Evolutionary conservation across 257 asterid species (phyloP).

Genomic region (Rauvolfia tetraphylla): DNA sequence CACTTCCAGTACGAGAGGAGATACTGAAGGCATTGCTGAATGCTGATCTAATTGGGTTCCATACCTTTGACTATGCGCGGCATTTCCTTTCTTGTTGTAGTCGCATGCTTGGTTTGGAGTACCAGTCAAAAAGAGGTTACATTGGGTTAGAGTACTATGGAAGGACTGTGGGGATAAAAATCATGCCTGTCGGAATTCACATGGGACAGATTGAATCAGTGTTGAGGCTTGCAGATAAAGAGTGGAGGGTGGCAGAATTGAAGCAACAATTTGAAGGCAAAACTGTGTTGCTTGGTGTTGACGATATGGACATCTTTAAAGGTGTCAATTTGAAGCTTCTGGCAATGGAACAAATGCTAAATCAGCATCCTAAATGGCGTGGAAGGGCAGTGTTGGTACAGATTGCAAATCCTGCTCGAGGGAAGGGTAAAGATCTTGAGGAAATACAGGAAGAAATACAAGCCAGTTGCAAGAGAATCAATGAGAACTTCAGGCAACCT

Average conservation of each 20-base stretch:
- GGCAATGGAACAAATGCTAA: conserved; percentile 46
- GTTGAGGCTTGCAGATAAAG: conserved; percentile 39
- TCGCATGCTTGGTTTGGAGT: conserved; percentile 48
- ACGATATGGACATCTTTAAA: conserved; percentile 51
- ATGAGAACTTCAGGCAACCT: conserved; percentile 35
- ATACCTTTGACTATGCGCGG: conserved; percentile 49
- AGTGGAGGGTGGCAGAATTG: conserved; percentile 38
- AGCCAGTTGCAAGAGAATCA: conserved; percentile 37
- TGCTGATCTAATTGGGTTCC: conserved; percentile 47
- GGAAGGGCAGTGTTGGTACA: conserved; percentile 48
- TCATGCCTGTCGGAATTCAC: conserved; percentile 54
- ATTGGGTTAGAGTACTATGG: conserved; percentile 51
- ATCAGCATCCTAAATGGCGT: conserved; percentile 44
- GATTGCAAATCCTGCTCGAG: conserved; percentile 48
- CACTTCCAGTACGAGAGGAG: conserved; percentile 48
- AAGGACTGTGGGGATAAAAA: conserved; percentile 49
- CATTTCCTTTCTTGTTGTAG: conserved; percentile 55
- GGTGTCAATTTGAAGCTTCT: conserved; percentile 48
- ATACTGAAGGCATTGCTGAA: conserved; percentile 46
- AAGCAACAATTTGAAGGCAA: conserved; percentile 44
- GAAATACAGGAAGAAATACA: conserved; percentile 41
- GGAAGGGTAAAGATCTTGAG: conserved; percentile 48
- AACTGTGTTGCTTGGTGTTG: conserved; percentile 47
- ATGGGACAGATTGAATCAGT: conserved; percentile 44
- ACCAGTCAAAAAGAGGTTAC: conserved; percentile 51